Evolutionary conservation across 2,329 filamentous ascomycete genomes (phyloP), one percentile per base, ranked within the genome.

Genomic region (Colletotrichum sp.): DNA sequence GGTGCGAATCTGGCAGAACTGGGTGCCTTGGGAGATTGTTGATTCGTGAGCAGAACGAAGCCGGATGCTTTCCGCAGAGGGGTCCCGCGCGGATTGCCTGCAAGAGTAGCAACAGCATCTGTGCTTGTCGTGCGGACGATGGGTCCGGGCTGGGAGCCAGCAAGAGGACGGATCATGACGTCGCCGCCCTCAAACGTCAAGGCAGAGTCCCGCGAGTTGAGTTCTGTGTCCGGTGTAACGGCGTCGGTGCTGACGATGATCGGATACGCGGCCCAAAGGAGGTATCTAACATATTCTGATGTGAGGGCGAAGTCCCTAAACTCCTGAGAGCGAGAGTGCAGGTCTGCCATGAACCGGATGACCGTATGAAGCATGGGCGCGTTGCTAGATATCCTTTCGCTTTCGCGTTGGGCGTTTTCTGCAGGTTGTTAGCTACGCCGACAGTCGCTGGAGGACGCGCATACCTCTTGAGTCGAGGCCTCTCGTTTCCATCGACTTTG

Each of bases 111-210:
- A 78, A 88, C 88, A 55, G 91, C 89, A 18, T 87, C 84, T 7
- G 91, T 83, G 63, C 83, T 93, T 21, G 92, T 91, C 5, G 95
- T 96, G 77, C 94, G 92, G 24, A 98, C 91, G 39, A 96, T 94
- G 1, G 94, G 93, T 80, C 91, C 88, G 8, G 90, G 88, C 5
- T 90, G 89, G 18, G 92, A 92, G 1, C 92, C 86, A 24, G 86
- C 92, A 6, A 95, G 89, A 0, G 95, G 95, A 16, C 95, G 92
- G 76, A 98, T 94, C 28, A 96, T 94, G 2, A 98, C 94, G 84
- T 96, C 95, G 60, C 93, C 93, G 2, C 95, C 95, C 79, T 97
- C 95, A 79, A 98, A 98, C 1, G 92, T 96, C 73, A 98, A 89
- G 2, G 92, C 91, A 13, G 95, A 95, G 79, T 96, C 94, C 79